Base-by-base conservation (phyloP, 1,139 yeast genomes). In the Protomyces inundatus region DNA sequence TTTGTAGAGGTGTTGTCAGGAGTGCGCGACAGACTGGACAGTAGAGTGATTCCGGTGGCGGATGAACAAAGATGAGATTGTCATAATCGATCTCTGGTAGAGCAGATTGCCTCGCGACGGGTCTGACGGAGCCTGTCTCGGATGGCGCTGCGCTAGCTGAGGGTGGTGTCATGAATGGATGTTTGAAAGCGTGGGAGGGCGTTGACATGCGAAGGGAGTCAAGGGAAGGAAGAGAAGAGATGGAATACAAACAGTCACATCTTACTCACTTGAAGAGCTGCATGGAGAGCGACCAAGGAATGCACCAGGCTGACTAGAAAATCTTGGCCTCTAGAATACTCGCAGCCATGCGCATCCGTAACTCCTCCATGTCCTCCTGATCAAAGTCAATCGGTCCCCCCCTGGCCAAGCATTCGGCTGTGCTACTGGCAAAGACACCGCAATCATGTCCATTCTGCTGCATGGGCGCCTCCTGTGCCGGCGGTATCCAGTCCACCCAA, bases 401-500 rank as follows among this genome's bases (percentile, higher is more conserved):
- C 64, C 82, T 73, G 16, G 89, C 78, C 54, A 88, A 71, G 58
- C 81, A 85, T 62, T 84, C 82, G 0, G 90, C 89, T 66, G 87
- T 87, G 64, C 90, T 83, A 74, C 97, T 88, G 6, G 95, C 83
- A 72, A 91, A 93, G 0, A 93, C 96, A 1, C 99, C 99, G 76
- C 99, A 95, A 73, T 95, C 99, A 69, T 75, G 88, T 0, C 97
- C 97, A 73, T 95, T 95, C 39, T 81, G 78, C 73, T 95, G 99
- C 69, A 86, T 90, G 0, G 98, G 98, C 45, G 91, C 83, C 34
- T 79, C 77, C 45, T 56, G 36, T 14, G 48, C n/a, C 7, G 48
- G 48, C 32, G 71, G 54, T 53, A 69, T 45, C 68, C 66, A 66
- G 23, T 69, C 66, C 30, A 56, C 59, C 71, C 71, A 69, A 0